Evolutionary conservation across 2,329 filamentous ascomycete species (phyloP).

Genomic region (Penicillium sp.): DNA sequence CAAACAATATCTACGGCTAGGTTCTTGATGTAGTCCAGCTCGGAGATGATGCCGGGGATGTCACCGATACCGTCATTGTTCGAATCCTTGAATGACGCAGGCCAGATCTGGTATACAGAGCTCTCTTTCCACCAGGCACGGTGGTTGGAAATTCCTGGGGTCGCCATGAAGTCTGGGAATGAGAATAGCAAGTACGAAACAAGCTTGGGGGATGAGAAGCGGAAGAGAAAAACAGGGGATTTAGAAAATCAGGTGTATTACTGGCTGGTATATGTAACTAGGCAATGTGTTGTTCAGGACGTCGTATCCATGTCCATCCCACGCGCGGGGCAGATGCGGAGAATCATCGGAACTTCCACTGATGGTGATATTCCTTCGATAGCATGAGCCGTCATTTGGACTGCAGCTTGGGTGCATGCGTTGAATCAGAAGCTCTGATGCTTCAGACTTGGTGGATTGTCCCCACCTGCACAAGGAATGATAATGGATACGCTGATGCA

Average conservation of each 20-base stretch:
- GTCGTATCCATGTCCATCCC: constrained; percentile 13
- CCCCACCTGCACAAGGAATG: constrained; percentile 21
- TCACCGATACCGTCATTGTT: constrained; percentile 60
- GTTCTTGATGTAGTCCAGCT: constrained; percentile 63
- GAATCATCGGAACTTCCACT: constrained; percentile 15
- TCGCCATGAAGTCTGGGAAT: constrained; percentile 13
- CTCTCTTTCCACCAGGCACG: constrained; percentile 59
- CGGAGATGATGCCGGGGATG: constrained; percentile 62
- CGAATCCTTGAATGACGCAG: constrained; percentile 56
- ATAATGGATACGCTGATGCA: constrained; percentile 7
- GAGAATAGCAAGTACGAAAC: not conserved
- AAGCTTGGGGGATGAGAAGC: not conserved
- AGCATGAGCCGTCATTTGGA: not conserved
- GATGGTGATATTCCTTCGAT: constrained; percentile 7
- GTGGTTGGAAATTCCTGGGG: constrained; percentile 21
- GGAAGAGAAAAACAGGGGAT: not conserved
- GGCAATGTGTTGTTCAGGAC: constrained; percentile 2
- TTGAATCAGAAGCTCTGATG: constrained; percentile 11
- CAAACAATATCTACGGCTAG: constrained; percentile 64
- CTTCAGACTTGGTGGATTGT: constrained; percentile 19
- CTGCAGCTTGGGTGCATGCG: constrained; percentile 5
- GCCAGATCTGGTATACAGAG: constrained; percentile 61
- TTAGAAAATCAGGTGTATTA: not conserved
- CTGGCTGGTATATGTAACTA: not conserved
- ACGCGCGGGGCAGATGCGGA: constrained; percentile 25